A percentile compares a stretch with the other conserved stretches of the same genome.
Conservation (phyloP, 2,329 filamentous ascomycete species). For the Colletotrichum cuscutae region DNA sequence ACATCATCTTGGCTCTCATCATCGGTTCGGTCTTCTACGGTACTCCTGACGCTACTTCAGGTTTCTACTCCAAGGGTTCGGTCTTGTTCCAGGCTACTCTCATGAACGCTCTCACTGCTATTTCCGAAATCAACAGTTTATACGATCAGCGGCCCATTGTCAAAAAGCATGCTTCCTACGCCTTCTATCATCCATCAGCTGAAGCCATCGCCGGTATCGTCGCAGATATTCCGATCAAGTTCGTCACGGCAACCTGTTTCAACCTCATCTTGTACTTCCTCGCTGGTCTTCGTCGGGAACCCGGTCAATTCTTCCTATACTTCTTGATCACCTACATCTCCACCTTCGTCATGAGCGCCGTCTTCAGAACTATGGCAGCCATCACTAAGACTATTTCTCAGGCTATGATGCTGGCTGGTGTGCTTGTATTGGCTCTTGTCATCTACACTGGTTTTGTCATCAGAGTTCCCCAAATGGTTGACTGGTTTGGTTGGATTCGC, state of each 20-base stretch:
- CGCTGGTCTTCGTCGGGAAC: conserved; percentile 62
- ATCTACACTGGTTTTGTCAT: conserved; percentile 70
- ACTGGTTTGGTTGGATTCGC: conserved; percentile 81
- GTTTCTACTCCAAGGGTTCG: conserved; percentile 65
- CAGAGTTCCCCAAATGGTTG: conserved; percentile 67
- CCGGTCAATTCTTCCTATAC: conserved; percentile 81
- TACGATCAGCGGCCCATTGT: conserved; percentile 59
- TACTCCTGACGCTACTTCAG: conserved; percentile 57
- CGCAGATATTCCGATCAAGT: conserved; percentile 68
- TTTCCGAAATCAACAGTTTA: conserved; percentile 62
- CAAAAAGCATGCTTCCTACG: conserved; percentile 59
- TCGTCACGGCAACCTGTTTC: conserved; percentile 59
- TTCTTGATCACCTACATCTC: conserved; percentile 75
- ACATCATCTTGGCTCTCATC: conserved; percentile 68
- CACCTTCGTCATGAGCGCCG: conserved; percentile 78
- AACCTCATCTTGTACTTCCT: conserved; percentile 70
- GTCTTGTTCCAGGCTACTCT: conserved; percentile 70
- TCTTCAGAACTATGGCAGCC: conserved; percentile 80
- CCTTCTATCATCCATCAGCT: conserved; percentile 61
- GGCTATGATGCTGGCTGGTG: conserved; percentile 62
- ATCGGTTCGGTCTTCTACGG: conserved; percentile 70
- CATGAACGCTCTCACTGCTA: conserved; percentile 67
- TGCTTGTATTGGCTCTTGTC: conserved; percentile 69
- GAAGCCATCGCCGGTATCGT: conserved; percentile 66
- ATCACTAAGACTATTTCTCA: conserved; percentile 73